Evolutionary conservation across 768 basidiomycete species (phyloP), one percentile per base, ranked within the genome.

Genomic region (Lactarius psammicola): DNA sequence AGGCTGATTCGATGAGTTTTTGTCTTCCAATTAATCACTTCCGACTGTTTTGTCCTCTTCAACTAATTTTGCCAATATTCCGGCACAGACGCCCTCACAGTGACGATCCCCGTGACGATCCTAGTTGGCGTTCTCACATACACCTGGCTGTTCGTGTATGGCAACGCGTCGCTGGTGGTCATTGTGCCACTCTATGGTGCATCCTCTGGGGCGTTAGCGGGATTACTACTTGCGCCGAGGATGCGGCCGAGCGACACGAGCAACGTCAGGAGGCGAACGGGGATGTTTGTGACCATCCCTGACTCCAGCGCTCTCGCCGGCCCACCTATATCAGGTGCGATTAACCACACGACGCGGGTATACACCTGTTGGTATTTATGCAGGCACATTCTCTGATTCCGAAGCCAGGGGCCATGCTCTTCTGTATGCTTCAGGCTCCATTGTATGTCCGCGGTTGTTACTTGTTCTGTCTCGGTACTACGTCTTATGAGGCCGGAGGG

Each of bases 291-390:
- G 74, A 86, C 80, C 33, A 79, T 87, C 60, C 66, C 84, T 34
- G 80, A 88, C 0, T 42, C 88, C 20, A 87, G 87, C 15, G 87
- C 85, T 0, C 76, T 90, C 6, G 80, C 79, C 0, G 89, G 89
- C 0, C 87, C 88, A 46, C 44, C 44, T n/a, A 87, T 90, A 64
- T 87, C 87, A 10, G 89, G 89, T 0, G 85, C 86, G 0, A 88
- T 91, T 69, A 80, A 82, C 60, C 73, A 72, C 0, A 78, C 81
- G 1, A 83, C 85, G 1, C 70, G n/a, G n/a, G n/a, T n/a, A n/a
- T n/a, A n/a, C n/a, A n/a, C 78, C 63, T 87, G 81, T 34, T 10
- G 33, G 9, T 10, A 11, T n/a, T n/a, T n/a, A n/a, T 67, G 84
- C 84, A 42, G 82, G 82, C 80, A 46, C 28, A 62, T 59, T 4